Percentiles rank a stretch among this genome's conserved stretches.
phyloP scores from a whole-genome alignment of 2,329 filamentous ascomycete species.

The Cercospora sp. region DNA sequence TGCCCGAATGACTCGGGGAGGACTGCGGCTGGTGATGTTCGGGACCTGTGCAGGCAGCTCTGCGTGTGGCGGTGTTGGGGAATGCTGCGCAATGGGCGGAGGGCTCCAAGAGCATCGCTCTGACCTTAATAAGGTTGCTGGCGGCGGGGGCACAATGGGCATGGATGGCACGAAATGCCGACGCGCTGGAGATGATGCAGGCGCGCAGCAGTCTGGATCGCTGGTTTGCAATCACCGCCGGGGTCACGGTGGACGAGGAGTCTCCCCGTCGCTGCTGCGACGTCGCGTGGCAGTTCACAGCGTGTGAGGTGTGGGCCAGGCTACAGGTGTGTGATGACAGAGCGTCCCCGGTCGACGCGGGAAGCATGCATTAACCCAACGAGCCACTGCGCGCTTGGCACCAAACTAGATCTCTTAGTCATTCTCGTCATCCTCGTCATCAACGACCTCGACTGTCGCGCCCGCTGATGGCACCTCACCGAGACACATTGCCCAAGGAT shows the following conservation, averaged over 20 bases:
- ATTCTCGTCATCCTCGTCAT: background rate
- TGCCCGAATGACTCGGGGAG: background rate
- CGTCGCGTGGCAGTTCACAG: background rate
- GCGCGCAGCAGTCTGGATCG: background rate
- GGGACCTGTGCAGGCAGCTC: background rate
- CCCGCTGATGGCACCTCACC: background rate
- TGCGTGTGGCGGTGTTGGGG: background rate
- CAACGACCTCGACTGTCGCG: background rate
- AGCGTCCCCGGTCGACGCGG: background rate
- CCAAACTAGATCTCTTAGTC: background rate
- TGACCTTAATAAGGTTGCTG: background rate
- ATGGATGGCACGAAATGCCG: background rate
- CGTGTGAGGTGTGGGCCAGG: background rate
- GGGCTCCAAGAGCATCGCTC: background rate
- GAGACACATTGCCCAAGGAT: background rate
- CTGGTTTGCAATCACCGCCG: background rate
- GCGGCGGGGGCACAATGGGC: background rate
- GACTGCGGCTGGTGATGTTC: background rate
- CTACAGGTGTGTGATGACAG: background rate
- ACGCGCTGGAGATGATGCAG: background rate
- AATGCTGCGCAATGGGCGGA: background rate
- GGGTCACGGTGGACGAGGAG: background rate
- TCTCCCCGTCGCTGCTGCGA: background rate
- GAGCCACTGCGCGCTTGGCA: background rate
- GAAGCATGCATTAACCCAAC: background rate